Evolutionary conservation across 805 yeast species (phyloP).

Genomic region (Clavispora asparagi): DNA sequence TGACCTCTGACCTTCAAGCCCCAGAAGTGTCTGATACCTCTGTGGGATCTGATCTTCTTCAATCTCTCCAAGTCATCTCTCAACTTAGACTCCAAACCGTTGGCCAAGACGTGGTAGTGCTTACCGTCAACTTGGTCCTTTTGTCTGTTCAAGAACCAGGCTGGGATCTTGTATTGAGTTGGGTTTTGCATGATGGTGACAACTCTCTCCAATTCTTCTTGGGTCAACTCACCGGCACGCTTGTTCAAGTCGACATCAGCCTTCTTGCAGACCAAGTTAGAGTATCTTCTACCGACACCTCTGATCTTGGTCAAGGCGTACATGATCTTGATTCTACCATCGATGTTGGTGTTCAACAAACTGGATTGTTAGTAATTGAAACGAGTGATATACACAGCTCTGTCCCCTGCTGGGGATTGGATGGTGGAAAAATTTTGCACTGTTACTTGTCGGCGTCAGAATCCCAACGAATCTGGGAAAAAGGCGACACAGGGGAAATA

Average conservation of each 20-base stretch:
- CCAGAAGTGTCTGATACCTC: constrained; percentile 99
- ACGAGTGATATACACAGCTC: constrained; percentile 8
- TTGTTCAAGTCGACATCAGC: constrained; percentile 98
- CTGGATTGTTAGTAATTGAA: constrained; percentile 31
- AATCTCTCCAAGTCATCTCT: constrained; percentile 99
- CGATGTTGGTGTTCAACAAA: constrained; percentile 99
- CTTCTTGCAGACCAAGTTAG: constrained; percentile 99
- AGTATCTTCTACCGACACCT: constrained; percentile 99
- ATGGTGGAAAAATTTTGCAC: not conserved
- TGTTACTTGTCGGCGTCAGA: not conserved
- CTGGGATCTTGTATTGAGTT: constrained; percentile 97
- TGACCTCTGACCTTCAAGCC: constrained; percentile 99
- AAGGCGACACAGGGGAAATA: not conserved
- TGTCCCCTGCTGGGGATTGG: not conserved
- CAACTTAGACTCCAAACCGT: constrained; percentile 98
- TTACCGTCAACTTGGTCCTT: constrained; percentile 97
- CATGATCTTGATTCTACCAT: constrained; percentile 99
- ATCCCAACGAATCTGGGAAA: not conserved
- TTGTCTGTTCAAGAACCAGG: constrained; percentile 98
- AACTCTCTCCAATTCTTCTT: constrained; percentile 99
- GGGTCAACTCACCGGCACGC: constrained; percentile 99
- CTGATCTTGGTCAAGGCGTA: constrained; percentile 99
- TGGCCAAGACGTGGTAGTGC: constrained; percentile 98
- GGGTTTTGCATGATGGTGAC: constrained; percentile 99
- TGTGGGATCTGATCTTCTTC: constrained; percentile 99